phyloP scores from a whole-genome alignment of 352 stramenopile species.

The Plasmopara halstedii region DNA sequence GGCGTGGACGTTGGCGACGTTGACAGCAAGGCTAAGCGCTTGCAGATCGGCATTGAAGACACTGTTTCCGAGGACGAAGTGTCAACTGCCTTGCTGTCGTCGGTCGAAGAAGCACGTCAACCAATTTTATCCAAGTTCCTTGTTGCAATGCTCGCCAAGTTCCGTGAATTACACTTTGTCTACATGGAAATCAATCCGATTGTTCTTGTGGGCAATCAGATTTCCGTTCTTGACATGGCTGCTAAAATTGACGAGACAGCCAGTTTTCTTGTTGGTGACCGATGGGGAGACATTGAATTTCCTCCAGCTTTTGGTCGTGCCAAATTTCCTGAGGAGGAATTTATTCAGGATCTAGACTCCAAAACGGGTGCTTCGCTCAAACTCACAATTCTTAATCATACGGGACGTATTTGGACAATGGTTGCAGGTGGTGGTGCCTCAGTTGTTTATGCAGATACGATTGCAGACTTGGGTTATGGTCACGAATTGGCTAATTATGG shows the following conservation, averaged over 20 bases:
- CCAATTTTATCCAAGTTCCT: constrained; percentile 86
- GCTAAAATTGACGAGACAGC: constrained; percentile 97
- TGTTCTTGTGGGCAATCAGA: constrained; percentile 87
- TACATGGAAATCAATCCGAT: constrained; percentile 99
- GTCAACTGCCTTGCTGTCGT: constrained; percentile 55
- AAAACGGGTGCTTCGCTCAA: constrained; percentile 96
- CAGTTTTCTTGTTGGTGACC: constrained; percentile 87
- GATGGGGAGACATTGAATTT: constrained; percentile 94
- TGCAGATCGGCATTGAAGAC: constrained; percentile 81
- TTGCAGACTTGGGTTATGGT: constrained; percentile 91
- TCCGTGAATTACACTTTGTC: constrained; percentile 94
- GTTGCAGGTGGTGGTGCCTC: constrained; percentile 93
- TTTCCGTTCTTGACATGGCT: constrained; percentile 93
- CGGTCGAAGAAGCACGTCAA: constrained; percentile 75
- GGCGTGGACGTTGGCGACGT: constrained; percentile 95
- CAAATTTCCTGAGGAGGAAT: constrained; percentile 94
- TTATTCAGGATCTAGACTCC: constrained; percentile 91
- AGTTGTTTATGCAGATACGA: constrained; percentile 97
- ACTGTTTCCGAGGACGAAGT: constrained; percentile 69
- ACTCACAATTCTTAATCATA: constrained; percentile 95
- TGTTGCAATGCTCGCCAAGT: constrained; percentile 85
- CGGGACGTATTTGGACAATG: constrained; percentile 95
- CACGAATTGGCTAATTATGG: constrained; percentile 96
- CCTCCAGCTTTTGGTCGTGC: constrained; percentile 92
- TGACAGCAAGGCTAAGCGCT: constrained; percentile 88